Percentiles rank a stretch among this genome's conserved stretches.
phyloP scores from a whole-genome alignment of 129 eudicot species.

The Flaveria ramosissima region DNA sequence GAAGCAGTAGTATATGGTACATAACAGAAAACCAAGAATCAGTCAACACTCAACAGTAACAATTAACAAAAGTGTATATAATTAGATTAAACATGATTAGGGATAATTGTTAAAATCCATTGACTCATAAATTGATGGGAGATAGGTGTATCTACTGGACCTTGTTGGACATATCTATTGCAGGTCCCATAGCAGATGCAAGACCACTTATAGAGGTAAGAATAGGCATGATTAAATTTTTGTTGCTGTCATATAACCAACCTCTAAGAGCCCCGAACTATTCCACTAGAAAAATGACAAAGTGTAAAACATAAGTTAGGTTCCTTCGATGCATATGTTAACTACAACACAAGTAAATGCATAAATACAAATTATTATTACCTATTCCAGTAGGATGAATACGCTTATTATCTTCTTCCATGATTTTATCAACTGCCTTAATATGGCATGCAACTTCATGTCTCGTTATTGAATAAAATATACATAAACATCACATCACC shows the following conservation, averaged over 20 bases:
- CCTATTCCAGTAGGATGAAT: slow-evolving; percentile 97
- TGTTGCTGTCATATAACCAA: slow-evolving; percentile 87
- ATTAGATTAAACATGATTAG: too few species aligned
- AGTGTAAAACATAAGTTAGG: neutral
- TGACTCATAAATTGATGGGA: neutral
- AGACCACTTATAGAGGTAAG: slow-evolving; percentile 77
- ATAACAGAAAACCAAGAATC: too few species aligned
- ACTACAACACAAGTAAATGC: neutral
- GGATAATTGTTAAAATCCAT: neutral
- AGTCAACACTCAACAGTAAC: too few species aligned
- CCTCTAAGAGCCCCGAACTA: slow-evolving; percentile 92
- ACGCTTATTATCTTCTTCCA: slow-evolving; percentile 53
- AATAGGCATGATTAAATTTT: slow-evolving; percentile 78
- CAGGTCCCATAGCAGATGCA: slow-evolving; percentile 92
- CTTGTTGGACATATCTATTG: slow-evolving; percentile 96
- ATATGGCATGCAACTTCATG: too few species aligned
- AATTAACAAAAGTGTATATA: too few species aligned
- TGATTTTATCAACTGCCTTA: too few species aligned
- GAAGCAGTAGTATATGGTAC: too few species aligned
- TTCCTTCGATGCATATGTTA: neutral
- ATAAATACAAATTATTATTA: slow-evolving; percentile 20
- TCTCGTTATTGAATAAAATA: too few species aligned
- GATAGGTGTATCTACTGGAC: slow-evolving; percentile 31
- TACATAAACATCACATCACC: too few species aligned
- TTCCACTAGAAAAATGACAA: slow-evolving; percentile 52